Evolutionary conservation across 371 early-diverging fungal species (phyloP), one percentile per base, ranked within the genome.

Genomic region (Dichotomocladium elegans): DNA sequence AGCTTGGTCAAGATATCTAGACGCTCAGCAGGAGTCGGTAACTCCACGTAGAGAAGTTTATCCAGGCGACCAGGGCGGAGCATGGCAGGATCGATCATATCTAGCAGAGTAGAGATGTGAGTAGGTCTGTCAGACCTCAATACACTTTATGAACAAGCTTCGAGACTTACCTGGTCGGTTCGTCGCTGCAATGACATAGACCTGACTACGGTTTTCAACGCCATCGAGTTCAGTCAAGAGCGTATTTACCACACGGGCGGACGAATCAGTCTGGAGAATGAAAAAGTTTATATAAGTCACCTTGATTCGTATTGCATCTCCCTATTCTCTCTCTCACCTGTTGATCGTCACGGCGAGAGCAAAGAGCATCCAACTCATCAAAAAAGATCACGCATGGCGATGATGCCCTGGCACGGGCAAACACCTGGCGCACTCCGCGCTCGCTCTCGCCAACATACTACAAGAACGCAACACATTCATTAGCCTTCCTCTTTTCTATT

Each of bases 401-500:
- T 4, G 90, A 96, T 28, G 95, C 89, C 51, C 94, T 85, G 8
- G 99, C 99, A 29, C 96, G 83, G 3, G 92, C 85, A 83, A 99
- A 99, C 19, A 99, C 95, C 64, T 93, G 91, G 41, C 99, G 88
- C 17, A 99, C 87, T 14, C 95, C 94, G 33, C 96, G 86, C 73
- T 99, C 99, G 74, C 95, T 94, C 65, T 99, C 99, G 55, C 99
- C 99, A 1, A 99, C 99, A 65, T 98, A 99, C 85, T 79, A 61
- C 4, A 40, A n/a, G 14, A 21, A 22, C 3, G 17, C 25, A 0
- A n/a, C 15, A 26, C 21, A 3, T 17, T 15, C 1, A n/a, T 40
- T 10, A 41, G 8, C 15, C n/a, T 27, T 21, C 1, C 33, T 31
- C 15, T 21, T 12, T 5, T 29, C 29, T 12, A 22, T 0, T 14